phyloP scores from a whole-genome alignment of 1,284 basidiomycete species.

The Cutaneotrichosporon daszewskae region DNA sequence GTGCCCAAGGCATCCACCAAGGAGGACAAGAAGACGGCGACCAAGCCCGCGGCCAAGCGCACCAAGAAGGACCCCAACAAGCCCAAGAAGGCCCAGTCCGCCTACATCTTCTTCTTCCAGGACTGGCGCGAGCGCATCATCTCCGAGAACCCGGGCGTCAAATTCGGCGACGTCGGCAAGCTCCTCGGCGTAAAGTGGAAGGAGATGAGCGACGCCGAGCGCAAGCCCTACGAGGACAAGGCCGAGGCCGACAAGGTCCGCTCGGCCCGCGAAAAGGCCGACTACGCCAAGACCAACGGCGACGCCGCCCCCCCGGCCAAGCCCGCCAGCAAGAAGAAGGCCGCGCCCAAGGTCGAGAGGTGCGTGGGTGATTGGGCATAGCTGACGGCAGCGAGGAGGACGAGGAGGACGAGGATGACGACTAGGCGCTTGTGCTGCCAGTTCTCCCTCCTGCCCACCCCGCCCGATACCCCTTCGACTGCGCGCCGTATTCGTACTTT shows the following conservation, averaged over 20 bases:
- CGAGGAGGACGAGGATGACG: too few species aligned
- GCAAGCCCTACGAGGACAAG: slow-evolving; percentile 89
- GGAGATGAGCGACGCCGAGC: slow-evolving; percentile 73
- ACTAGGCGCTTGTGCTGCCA: background rate
- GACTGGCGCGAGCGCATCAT: slow-evolving; percentile 94
- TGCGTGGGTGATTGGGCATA: background rate
- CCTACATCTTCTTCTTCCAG: slow-evolving; percentile 98
- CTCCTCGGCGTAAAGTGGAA: slow-evolving; percentile 86
- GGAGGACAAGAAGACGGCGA: slow-evolving; percentile 64
- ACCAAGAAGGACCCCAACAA: slow-evolving; percentile 44
- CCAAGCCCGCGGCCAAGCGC: slow-evolving; percentile 53
- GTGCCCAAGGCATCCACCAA: slow-evolving; percentile 62
- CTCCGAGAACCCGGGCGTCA: slow-evolving; percentile 87
- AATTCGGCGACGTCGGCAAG: slow-evolving; percentile 88
- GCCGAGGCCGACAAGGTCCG: slow-evolving; percentile 79
- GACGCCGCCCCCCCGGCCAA: too few species aligned
- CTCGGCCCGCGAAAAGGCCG: slow-evolving; percentile 55
- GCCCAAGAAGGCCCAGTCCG: slow-evolving; percentile 64
- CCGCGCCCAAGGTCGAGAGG: slow-evolving; percentile 17
- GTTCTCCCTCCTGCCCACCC: too few species aligned
- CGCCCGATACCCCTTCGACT: too few species aligned
- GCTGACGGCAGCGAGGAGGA: too few species aligned
- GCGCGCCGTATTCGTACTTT: too few species aligned
- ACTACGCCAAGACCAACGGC: slow-evolving; percentile 49
- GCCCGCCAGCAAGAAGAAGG: slow-evolving; percentile 15